These are phyloP conservation scores for Arthrocladium fulminans DNA, from an alignment of 2,329 filamentous ascomycete species.

Conservation along the genomic window DNA sequence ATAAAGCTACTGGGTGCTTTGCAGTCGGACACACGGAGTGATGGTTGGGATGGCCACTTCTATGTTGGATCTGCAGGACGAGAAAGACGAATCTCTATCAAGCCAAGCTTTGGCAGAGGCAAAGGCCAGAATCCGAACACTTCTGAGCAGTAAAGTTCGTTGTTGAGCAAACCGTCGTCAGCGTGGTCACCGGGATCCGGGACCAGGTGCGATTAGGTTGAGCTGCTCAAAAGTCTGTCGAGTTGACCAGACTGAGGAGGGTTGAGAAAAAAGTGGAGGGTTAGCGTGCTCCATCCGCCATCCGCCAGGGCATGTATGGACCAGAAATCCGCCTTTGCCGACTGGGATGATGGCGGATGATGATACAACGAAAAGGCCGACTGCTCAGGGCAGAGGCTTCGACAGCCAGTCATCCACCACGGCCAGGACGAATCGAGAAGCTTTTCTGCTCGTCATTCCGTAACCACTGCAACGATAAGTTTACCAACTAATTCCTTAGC, in stretches of 20 bases:
- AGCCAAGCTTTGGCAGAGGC: neutral
- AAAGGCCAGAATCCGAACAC: neutral
- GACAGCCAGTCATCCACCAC: neutral
- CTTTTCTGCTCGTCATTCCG: neutral
- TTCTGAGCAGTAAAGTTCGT: neutral
- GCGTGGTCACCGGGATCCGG: neutral
- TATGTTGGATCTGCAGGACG: conserved; percentile 7
- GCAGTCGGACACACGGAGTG: neutral
- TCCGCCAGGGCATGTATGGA: neutral
- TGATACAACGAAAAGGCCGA: neutral
- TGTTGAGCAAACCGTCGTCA: neutral
- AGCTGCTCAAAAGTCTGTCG: conserved; percentile 4
- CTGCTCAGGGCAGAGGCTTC: neutral
- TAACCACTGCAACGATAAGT: neutral
- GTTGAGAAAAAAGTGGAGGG: conserved; percentile 1
- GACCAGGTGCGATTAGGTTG: neutral
- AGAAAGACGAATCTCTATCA: neutral
- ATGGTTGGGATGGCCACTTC: conserved; percentile 5
- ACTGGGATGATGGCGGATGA: neutral
- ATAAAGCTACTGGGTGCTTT: neutral
- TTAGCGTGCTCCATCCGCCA: neutral
- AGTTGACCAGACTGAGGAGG: neutral
- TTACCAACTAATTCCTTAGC: neutral
- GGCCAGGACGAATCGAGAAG: neutral
- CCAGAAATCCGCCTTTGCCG: neutral